phyloP scores from a whole-genome alignment of 805 yeast genomes.

The Vanderwaltozyma tropicalis region DNA sequence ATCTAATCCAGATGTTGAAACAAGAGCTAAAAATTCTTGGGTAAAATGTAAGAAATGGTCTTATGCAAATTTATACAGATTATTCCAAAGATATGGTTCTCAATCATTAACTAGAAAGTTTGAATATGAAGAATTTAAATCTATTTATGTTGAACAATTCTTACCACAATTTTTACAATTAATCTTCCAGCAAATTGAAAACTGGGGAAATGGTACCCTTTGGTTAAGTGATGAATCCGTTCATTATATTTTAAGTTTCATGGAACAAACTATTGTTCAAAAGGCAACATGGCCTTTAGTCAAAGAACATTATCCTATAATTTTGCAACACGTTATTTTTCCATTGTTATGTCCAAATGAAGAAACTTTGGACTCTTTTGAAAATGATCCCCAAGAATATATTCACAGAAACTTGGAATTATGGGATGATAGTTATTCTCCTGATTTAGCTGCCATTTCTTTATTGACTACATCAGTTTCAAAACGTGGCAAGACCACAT shows the following conservation, averaged over 20 bases:
- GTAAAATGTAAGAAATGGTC: conserved; percentile 84
- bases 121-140: conserved; percentile 51
- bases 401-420: conserved; percentile 62
- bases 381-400: conserved; percentile 82
- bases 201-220: conserved; percentile 53
- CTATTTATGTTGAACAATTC: conserved; percentile 43
- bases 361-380: conserved; percentile 61
- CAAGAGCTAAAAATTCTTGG: conserved; percentile 52
- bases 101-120: conserved; percentile 35
- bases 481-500: conserved; percentile 50
- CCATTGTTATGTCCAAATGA: conserved; percentile 67
- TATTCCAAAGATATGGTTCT: conserved; percentile 64
- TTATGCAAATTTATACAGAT: conserved; percentile 60
- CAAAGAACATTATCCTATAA: conserved; percentile 51
- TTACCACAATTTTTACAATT: conserved; percentile 65
- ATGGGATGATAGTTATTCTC: conserved; percentile 50
- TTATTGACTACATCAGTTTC: conserved; percentile 63
- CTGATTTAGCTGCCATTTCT: conserved; percentile 72
- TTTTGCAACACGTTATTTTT: conserved; percentile 62
- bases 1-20: conserved; percentile 40
- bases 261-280: conserved; percentile 49
- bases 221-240: conserved; percentile 66
- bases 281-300: conserved; percentile 58
- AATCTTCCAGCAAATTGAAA: conserved; percentile 54
- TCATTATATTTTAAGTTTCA: conserved; percentile 52